Evolutionary conservation across 2,329 filamentous ascomycete genomes (phyloP).

Genomic region (Talaromyces amestolkiae): DNA sequence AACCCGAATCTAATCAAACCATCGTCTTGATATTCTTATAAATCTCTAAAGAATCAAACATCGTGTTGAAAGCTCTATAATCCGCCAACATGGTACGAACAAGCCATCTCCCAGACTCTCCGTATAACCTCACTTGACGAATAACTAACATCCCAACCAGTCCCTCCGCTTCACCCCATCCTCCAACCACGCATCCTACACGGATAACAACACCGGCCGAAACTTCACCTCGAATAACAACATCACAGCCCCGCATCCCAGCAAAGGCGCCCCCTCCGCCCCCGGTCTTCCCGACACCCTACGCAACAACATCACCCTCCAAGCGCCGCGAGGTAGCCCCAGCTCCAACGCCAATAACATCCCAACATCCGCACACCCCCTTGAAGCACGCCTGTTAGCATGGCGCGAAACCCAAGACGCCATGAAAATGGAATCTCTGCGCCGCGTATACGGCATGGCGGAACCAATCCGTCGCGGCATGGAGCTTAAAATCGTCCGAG

Average conservation of each 20-base stretch:
- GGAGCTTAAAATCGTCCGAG: constrained; percentile 85
- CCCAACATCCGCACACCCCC: constrained; percentile 75
- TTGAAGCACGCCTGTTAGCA: constrained; percentile 81
- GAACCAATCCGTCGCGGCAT: constrained; percentile 91
- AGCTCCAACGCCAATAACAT: constrained; percentile 37
- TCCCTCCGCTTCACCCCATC: constrained; percentile 86
- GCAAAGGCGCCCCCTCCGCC: constrained; percentile 77
- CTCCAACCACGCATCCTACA: constrained; percentile 63
- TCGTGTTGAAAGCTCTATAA: neutral
- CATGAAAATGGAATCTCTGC: constrained; percentile 83
- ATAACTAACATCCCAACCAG: constrained; percentile 45
- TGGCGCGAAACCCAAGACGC: constrained; percentile 89
- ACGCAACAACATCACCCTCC: constrained; percentile 74
- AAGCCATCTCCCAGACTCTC: neutral
- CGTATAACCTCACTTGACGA: neutral
- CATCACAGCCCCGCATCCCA: constrained; percentile 40
- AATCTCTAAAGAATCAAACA: neutral
- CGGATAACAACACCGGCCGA: constrained; percentile 63
- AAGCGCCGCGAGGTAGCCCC: constrained; percentile 48
- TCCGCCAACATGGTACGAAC: constrained; percentile 10
- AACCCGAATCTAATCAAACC: neutral
- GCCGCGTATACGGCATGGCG: constrained; percentile 83
- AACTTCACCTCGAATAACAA: constrained; percentile 24
- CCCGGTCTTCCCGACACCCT: constrained; percentile 93
- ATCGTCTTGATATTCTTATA: neutral